These are phyloP conservation scores for Yamadazyma friedrichii DNA, from an alignment of 1,139 yeast species.

Conservation along the genomic window DNA sequence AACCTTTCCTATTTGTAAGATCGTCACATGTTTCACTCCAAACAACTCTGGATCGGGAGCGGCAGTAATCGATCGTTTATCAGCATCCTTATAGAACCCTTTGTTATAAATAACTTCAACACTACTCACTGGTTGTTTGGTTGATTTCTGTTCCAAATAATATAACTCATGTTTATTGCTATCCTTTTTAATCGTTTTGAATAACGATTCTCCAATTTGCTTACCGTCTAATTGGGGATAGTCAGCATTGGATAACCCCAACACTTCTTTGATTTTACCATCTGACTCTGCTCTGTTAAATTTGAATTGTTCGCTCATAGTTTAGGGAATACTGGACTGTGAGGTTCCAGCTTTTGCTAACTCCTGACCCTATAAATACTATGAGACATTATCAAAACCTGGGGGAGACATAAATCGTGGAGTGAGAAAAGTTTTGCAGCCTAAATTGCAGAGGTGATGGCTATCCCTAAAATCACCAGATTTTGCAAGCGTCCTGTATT, in stretches of 20 bases:
- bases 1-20: conserved; percentile 29
- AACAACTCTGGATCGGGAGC: conserved; percentile 33
- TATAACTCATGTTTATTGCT: conserved; percentile 24
- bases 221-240: conserved; percentile 28
- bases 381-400: not conserved
- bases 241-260: conserved; percentile 26
- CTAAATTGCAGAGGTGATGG: no score
- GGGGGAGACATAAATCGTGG: not conserved
- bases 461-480: no score
- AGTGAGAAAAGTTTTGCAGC: not conserved
- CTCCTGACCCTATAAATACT: no score
- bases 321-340: not conserved
- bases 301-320: conserved; percentile 18
- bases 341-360: not conserved
- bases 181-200: conserved; percentile 35
- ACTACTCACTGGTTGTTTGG: conserved; percentile 27
- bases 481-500: no score
- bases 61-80: conserved; percentile 26
- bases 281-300: conserved; percentile 24
- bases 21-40: conserved; percentile 33
- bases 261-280: conserved; percentile 25
- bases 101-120: conserved; percentile 24
- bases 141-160: conserved; percentile 27
- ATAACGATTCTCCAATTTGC: conserved; percentile 24
- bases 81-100: conserved; percentile 35